Conservation (phyloP, 2,329 filamentous ascomycete species). For the Cladosporium austrohemisphaericum region DNA sequence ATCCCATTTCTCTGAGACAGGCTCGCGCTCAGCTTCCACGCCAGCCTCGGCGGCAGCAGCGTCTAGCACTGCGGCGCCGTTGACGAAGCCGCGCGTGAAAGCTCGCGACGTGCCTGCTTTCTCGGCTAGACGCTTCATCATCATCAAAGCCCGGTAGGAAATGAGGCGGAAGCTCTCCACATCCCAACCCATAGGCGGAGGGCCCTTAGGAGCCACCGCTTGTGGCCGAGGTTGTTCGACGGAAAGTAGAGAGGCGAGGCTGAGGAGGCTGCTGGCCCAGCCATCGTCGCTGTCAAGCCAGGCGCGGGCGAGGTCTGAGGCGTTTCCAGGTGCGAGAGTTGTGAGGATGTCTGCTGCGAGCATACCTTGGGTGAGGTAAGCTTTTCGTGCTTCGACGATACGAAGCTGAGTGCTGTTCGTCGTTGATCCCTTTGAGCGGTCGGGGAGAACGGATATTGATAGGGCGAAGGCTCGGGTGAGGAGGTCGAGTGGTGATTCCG, state of each 20-base stretch:
- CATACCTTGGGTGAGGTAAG: conserved; percentile 86
- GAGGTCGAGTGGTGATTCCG: conserved; percentile 65
- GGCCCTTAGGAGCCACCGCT: conserved; percentile 18
- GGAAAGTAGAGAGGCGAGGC: conserved; percentile 69
- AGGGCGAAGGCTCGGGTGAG: conserved; percentile 84
- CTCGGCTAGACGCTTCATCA: conserved; percentile 46
- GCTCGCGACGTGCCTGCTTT: conserved; percentile 33
- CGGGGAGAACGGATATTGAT: conserved; percentile 79
- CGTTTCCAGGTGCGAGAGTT: conserved; percentile 53
- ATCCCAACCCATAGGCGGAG: conserved; percentile 26
- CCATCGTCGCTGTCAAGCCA: conserved; percentile 85
- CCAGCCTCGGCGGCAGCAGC: conserved; percentile 11
- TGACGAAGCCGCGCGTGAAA: conserved; percentile 24
- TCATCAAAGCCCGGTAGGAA: conserved; percentile 44
- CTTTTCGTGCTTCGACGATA: conserved; percentile 77
- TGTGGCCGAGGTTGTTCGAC: conserved; percentile 47
- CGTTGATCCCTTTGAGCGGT: conserved; percentile 57
- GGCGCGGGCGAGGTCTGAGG: conserved; percentile 61
- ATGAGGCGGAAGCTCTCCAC: conserved; percentile 33
- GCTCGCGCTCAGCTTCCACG: conserved; percentile 19
- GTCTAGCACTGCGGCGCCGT: conserved; percentile 10
- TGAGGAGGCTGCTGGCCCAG: conserved; percentile 75
- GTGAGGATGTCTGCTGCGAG: conserved; percentile 85
- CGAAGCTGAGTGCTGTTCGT: conserved; percentile 47
- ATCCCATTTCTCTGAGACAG: conserved; percentile 36